Evolutionary conservation across 2,329 filamentous ascomycete species (phyloP).

Genomic region (Diaporthe helianthi): DNA sequence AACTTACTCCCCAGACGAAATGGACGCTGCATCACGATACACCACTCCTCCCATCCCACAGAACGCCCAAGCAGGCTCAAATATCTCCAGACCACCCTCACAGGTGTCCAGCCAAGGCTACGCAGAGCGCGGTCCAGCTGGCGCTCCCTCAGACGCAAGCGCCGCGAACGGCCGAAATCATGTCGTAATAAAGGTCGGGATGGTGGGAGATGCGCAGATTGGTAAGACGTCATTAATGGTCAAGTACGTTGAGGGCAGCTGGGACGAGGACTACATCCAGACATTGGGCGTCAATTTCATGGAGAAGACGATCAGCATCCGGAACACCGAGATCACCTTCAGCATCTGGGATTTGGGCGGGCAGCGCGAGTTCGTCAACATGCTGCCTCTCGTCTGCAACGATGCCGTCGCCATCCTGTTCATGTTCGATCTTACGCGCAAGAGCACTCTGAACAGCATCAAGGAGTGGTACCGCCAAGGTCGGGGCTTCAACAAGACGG

Average conservation of each 20-base stretch:
- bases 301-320: constrained; percentile 99
- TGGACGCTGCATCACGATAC: constrained; percentile 53
- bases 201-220: constrained; percentile 99
- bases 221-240: constrained; percentile 99
- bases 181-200: constrained; percentile 98
- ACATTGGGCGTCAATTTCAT: constrained; percentile 99
- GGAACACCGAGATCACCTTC: constrained; percentile 99
- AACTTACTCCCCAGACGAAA: constrained; percentile 43
- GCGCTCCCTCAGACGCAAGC: constrained; percentile 39
- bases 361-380: constrained; percentile 99
- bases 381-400: constrained; percentile 99
- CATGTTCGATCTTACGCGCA: constrained; percentile 98
- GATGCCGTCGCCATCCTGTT: constrained; percentile 98
- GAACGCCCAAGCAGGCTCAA: constrained; percentile 43
- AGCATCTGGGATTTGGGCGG: constrained; percentile 99
- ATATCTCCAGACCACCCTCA: constrained; percentile 62
- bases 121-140: constrained; percentile 53
- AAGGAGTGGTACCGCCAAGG: constrained; percentile 99
- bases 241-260: constrained; percentile 98
- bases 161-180: constrained; percentile 63
- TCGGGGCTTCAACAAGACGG: constrained; percentile 98
- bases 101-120: constrained; percentile 56
- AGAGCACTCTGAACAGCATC: constrained; percentile 98
- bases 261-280: constrained; percentile 99
- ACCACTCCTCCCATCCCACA: constrained; percentile 55